Evolutionary conservation across 257 asterid genomes (phyloP).

Genomic region (Solanum bulbocastanum): DNA sequence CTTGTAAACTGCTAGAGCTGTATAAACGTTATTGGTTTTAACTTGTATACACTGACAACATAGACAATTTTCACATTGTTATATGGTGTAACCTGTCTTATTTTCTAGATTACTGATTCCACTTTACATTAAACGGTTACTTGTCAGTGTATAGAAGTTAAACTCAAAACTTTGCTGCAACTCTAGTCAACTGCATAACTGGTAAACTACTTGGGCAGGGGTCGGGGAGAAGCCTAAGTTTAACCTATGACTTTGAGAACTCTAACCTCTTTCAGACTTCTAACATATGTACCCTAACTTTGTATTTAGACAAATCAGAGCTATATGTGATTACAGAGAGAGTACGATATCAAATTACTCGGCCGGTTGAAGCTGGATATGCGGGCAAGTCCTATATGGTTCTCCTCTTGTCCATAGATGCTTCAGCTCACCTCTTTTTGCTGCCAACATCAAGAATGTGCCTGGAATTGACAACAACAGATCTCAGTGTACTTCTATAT

Average conservation of each 20-base stretch:
- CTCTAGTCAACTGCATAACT: background rate
- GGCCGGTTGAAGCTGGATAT: conserved; percentile 35
- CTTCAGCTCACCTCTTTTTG: conserved; percentile 72
- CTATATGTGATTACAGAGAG: background rate
- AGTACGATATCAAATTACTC: background rate
- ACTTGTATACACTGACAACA: background rate
- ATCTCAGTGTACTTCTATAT: background rate
- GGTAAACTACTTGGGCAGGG: background rate
- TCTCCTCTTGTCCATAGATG: conserved; percentile 80
- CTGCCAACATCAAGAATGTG: conserved; percentile 52
- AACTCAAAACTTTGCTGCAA: background rate
- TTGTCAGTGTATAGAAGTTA: background rate
- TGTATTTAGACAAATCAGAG: background rate
- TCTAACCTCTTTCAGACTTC: background rate
- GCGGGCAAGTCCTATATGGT: conserved; percentile 73
- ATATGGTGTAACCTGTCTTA: background rate
- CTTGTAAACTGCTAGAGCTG: background rate
- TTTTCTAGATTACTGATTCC: background rate
- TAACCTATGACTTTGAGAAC: background rate
- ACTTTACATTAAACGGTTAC: background rate
- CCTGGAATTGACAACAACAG: conserved; percentile 31
- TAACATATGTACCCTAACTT: conserved; percentile 1
- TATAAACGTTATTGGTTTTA: background rate
- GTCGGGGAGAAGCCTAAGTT: background rate
- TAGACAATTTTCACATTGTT: background rate